Conservation (phyloP, 352 stramenopile genomes). For the Globisporangium cederbergense region DNA sequence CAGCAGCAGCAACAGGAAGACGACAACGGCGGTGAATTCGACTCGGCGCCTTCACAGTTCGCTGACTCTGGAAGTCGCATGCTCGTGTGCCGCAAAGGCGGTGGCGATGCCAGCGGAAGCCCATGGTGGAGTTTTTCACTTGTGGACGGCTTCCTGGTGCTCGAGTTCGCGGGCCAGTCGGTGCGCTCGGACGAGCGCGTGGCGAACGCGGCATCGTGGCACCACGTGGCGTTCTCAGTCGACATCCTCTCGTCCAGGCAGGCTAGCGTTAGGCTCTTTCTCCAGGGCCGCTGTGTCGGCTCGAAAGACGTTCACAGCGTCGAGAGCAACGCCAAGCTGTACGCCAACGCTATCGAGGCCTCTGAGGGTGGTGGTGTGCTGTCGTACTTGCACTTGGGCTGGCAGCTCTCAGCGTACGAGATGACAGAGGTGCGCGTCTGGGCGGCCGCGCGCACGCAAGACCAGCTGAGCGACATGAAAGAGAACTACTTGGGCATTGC, state of each 20-base stretch:
- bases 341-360: background rate
- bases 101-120: conserved; percentile 5
- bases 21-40: conserved; percentile 17
- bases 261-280: conserved; percentile 53
- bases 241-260: conserved; percentile 51
- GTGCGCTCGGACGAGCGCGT: conserved; percentile 43
- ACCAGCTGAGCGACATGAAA: conserved; percentile 82
- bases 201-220: conserved; percentile 41
- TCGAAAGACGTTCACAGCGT: conserved; percentile 37
- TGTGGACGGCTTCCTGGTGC: conserved; percentile 39
- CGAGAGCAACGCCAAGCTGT: conserved; percentile 28
- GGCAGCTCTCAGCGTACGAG: conserved; percentile 48
- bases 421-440: conserved; percentile 80
- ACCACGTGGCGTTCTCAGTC: conserved; percentile 68
- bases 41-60: background rate
- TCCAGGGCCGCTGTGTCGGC: conserved; percentile 54
- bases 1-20: conserved; percentile 34
- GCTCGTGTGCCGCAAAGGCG: conserved; percentile 16
- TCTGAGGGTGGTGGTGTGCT: conserved; percentile 1
- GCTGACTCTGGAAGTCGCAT: conserved; percentile 12
- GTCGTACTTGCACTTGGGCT: conserved; percentile 50
- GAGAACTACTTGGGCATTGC: conserved; percentile 85
- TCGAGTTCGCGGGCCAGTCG: conserved; percentile 43
- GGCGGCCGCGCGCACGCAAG: conserved; percentile 59
- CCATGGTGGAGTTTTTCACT: conserved; percentile 47